Evolutionary conservation across 139 green algal genomes (phyloP), one percentile per base, ranked within the genome.

Genomic region (Spirogloea muscicola): DNA sequence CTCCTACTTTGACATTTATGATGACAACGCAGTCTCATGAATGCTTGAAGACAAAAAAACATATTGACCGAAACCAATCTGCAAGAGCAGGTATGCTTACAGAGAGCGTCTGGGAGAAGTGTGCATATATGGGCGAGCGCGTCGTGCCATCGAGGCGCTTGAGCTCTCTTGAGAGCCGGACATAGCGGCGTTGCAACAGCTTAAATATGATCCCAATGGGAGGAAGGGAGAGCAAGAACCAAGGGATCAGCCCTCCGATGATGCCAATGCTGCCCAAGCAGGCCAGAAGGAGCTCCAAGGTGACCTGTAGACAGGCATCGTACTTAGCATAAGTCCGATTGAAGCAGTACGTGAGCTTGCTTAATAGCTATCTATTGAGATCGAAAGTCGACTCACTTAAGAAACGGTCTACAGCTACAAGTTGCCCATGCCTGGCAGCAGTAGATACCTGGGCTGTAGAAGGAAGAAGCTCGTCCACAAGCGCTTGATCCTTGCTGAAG

Each of bases 401-500:
- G n/a, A n/a, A n/a, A n/a, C n/a, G n/a, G n/a, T n/a, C n/a, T n/a
- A n/a, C n/a, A n/a, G n/a, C n/a, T n/a, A n/a, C n/a, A n/a, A n/a
- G n/a, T n/a, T n/a, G n/a, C n/a, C n/a, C n/a, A n/a, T n/a, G n/a
- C n/a, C n/a, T 16, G 44, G 44, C 44, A 16, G 44, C 16, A 52
- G 3, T 4, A 25, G 25, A 3, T 43, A 76, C 68, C 69, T 77
- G 69, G n/a, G 85, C 52, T 10, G 91, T 93, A 80, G 92, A 95
- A 25, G 90, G 91, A 34, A 96, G 84, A 0, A 79, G 83, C 73
- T 96, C 91, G 55, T 96, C 91, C 16, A 90, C 80, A 1, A 76
- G 85, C 10, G 83, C 81, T 16, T 76, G 79, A 72, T 96, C 91
- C 0, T 88, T 91, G 2, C 87, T 91, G 41, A 95, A 93, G 21